These are phyloP conservation scores for Discostella stelligeroides DNA, from an alignment of 108 stramenopile genomes.

Conservation along the genomic window DNA sequence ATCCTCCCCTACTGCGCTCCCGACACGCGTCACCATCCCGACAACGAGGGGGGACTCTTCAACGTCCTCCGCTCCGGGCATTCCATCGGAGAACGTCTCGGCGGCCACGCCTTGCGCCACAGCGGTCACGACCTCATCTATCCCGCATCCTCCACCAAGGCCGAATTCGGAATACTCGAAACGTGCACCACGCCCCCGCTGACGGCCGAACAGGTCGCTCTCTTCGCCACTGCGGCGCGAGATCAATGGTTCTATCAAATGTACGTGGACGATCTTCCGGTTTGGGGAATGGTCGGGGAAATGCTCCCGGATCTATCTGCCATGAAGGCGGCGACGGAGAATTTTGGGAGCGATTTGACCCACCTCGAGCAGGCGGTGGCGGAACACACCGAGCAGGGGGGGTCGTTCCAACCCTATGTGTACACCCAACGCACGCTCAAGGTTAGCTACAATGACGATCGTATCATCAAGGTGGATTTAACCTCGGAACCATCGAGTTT, in stretches of 20 bases:
- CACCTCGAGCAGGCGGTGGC: conserved; percentile 73
- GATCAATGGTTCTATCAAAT: conserved; percentile 98
- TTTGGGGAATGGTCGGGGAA: conserved; percentile 98
- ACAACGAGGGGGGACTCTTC: conserved; percentile 65
- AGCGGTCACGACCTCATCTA: conserved; percentile 85
- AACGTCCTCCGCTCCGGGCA: conserved; percentile 84
- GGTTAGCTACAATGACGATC: conserved; percentile 91
- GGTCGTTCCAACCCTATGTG: conserved; percentile 67
- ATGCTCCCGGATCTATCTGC: conserved; percentile 64
- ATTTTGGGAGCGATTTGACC: conserved; percentile 59
- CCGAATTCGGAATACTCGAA: conserved; percentile 56
- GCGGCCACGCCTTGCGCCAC: conserved; percentile 83
- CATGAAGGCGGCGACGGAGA: conserved; percentile 31
- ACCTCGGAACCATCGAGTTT: conserved; percentile 82
- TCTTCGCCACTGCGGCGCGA: conserved; percentile 75
- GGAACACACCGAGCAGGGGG: conserved; percentile 48
- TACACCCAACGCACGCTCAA: conserved; percentile 88
- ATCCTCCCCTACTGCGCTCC: conserved; percentile 96
- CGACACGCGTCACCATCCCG: conserved; percentile 82
- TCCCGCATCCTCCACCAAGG: conserved; percentile 47
- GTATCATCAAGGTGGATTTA: conserved; percentile 94
- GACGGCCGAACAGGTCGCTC: conserved; percentile 51
- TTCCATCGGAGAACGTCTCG: conserved; percentile 75
- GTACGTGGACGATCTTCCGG: conserved; percentile 96
- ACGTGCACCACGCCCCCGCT: conserved; percentile 75